Conservation (phyloP, 345 rosid species). For the Acer yangbiense region DNA sequence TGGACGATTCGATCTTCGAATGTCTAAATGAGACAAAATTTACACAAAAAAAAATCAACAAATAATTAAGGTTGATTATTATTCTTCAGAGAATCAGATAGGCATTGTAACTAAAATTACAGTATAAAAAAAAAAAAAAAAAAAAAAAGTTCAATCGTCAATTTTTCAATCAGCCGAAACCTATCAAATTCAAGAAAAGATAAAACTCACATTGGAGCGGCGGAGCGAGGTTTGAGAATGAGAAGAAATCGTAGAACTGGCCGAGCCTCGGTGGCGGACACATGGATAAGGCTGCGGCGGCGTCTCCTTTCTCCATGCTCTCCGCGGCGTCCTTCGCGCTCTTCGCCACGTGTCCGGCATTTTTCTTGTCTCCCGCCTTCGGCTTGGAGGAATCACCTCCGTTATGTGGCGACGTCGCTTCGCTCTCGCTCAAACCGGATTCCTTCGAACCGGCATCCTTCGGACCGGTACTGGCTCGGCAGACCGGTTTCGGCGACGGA, state of each 20-base stretch:
- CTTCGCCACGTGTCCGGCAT: slow-evolving; percentile 15
- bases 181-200: neutral
- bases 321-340: slow-evolving; percentile 32
- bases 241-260: slow-evolving; percentile 91
- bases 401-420: slow-evolving; percentile 17
- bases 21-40: slow-evolving; percentile 43
- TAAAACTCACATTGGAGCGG: slow-evolving; percentile 73
- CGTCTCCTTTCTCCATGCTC: slow-evolving; percentile 43
- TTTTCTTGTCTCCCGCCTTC: slow-evolving; percentile 31
- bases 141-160: neutral
- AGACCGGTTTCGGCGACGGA: slow-evolving; percentile 45
- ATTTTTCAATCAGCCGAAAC: neutral
- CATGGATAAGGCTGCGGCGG: slow-evolving; percentile 40
- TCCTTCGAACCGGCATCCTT: slow-evolving; percentile 37
- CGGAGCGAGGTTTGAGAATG: slow-evolving; percentile 78
- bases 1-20: slow-evolving; percentile 66
- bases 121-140: too few relatives aligned
- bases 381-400: slow-evolving; percentile 28
- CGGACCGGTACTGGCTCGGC: slow-evolving; percentile 31
- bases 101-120: too few relatives aligned
- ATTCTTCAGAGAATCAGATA: too few relatives aligned
- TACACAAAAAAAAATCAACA: neutral
- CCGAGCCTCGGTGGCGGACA: slow-evolving; percentile 85
- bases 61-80: neutral
- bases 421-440: slow-evolving; percentile 28